Conservation (phyloP, 2,329 filamentous ascomycete species). For the Sporothrix pallida region DNA sequence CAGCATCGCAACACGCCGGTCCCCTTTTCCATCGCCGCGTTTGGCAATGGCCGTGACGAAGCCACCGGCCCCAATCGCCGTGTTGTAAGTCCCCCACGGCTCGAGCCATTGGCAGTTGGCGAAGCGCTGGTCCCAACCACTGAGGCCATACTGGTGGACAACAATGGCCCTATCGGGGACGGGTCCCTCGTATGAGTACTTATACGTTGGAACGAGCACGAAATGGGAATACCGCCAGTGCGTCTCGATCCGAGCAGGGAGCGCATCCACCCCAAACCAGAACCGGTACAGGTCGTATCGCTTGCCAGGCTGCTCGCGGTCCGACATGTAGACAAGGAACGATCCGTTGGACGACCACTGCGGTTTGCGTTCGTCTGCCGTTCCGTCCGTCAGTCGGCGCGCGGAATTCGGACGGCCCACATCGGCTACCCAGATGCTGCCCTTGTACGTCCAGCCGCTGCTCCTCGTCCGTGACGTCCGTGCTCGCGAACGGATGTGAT, state of each 20-base stretch:
- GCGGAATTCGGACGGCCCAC: neutral
- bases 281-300: neutral
- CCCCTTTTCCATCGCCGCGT: neutral
- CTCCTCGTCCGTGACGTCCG: neutral
- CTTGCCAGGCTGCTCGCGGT: neutral
- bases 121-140: too few species aligned
- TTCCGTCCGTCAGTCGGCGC: neutral
- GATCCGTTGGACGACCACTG: neutral
- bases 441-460: neutral
- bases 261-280: neutral
- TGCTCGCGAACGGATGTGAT: neutral
- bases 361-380: neutral
- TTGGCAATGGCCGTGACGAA: neutral
- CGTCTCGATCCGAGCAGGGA: neutral
- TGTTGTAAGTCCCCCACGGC: too few species aligned
- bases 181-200: too few species aligned
- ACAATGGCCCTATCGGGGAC: too few species aligned
- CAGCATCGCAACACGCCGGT: neutral
- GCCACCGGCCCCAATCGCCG: neutral
- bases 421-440: slow-evolving; percentile 3
- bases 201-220: neutral
- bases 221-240: neutral
- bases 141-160: too few species aligned
- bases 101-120: too few species aligned
- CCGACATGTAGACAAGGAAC: neutral